Percentiles rank a stretch among this genome's conserved stretches.
Conservation (phyloP, 1,284 basidiomycete genomes). For the Sporisorium reilianum region DNA sequence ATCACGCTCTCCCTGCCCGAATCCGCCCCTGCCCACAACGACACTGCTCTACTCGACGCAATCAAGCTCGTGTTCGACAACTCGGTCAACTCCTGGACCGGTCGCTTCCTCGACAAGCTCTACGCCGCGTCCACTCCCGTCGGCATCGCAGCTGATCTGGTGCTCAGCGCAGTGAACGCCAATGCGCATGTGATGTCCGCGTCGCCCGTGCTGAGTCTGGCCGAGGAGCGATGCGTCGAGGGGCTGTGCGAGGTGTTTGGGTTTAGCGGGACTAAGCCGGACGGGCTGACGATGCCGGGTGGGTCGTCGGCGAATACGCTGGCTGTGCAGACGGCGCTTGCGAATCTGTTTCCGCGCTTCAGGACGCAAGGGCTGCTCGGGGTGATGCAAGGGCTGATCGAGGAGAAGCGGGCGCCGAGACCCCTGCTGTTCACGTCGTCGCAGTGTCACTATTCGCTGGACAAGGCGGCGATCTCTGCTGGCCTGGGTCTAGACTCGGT, state of each 20-base stretch:
- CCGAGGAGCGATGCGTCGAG: constrained; percentile 61
- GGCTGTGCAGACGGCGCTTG: constrained; percentile 70
- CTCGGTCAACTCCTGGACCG: constrained; percentile 66
- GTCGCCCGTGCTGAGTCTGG: constrained; percentile 69
- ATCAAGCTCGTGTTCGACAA: constrained; percentile 54
- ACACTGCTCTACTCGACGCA: constrained; percentile 41
- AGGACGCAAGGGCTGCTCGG: constrained; percentile 65
- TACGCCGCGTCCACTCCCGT: constrained; percentile 70
- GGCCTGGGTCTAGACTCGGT: constrained; percentile 69
- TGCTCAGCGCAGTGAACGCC: constrained; percentile 70
- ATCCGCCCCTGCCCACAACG: constrained; percentile 3
- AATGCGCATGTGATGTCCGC: constrained; percentile 71
- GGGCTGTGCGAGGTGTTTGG: constrained; percentile 57
- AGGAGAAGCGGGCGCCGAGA: constrained; percentile 33
- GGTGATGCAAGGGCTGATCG: constrained; percentile 37
- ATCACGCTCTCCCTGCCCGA: constrained; percentile 42
- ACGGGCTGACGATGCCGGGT: constrained; percentile 69
- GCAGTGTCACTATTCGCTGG: constrained; percentile 70
- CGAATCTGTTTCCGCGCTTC: constrained; percentile 67
- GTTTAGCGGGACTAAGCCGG: constrained; percentile 59
- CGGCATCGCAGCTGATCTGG: constrained; percentile 69
- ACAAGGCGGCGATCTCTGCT: constrained; percentile 70
- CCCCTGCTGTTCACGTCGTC: constrained; percentile 69
- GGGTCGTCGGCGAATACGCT: constrained; percentile 70
- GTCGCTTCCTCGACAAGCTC: constrained; percentile 67